Base-by-base conservation (phyloP, 148 eudicot species). In the Camellia lanceoleosa region DNA sequence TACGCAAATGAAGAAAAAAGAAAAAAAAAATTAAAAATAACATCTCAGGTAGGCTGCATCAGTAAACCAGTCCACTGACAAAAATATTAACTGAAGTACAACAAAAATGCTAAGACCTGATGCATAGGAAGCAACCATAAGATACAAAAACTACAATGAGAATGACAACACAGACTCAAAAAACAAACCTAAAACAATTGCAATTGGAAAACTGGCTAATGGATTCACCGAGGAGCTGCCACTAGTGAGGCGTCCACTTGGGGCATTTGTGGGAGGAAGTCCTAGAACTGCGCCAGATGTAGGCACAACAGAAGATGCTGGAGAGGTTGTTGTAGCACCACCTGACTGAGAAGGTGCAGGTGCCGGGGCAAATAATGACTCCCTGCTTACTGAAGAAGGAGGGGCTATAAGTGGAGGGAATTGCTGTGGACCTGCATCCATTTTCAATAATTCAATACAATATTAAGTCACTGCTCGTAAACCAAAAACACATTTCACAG, bases 381-480 rank as follows among this genome's bases (percentile, higher is more conserved):
- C 86, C 15, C 78, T 85, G 54, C 86, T 79, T 18, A 89, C 87
- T 23, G 87, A 78, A 10, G 95, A 85, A 20, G 99, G 97, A 61
- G 99, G 99, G 11, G 90, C 88, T 54, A 82, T 79, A 12, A 96
- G 88, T 12, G 85, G 64, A 2, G 99, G 99, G 89, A 96, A 86
- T 83, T 86, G 89, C 75, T 87, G 97, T 13, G 90, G 84, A 61
- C 97, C 99, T 96, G 93, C 82, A 81, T 61, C 64, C 75, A 46
- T 43, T 75, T 68, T 30, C 80, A 19, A 16, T 66, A 49, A 79
- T 65, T 60, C 68, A 41, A 64, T 52, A 61, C 30, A 56, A 41
- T 18, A 67, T n/a, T 56, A 68, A 55, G 20, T 55, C 4, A 41
- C 4, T 11, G 13, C 30, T 8, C 49, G 41, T 59, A n/a, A 60